Evolutionary conservation across 495 filamentous ascomycete species (phyloP).

Genomic region (Podospora pseudocomata): DNA sequence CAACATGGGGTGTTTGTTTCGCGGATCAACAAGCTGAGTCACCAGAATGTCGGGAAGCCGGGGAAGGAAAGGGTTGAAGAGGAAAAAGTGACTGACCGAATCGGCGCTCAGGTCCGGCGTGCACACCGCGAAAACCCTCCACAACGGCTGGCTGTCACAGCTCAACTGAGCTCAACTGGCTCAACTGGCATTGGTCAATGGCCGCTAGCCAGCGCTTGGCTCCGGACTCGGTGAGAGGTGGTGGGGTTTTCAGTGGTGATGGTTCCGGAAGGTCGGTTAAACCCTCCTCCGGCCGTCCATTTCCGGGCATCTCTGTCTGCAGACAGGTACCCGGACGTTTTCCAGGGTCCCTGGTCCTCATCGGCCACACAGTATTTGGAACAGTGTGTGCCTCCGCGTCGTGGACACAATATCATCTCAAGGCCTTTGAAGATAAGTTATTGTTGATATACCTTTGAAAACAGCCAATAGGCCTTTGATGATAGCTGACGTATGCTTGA

Average conservation of each 20-base stretch:
- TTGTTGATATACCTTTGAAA: too few relatives aligned
- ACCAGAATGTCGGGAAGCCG: background rate
- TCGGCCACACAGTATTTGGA: background rate
- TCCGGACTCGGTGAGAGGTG: conserved; percentile 16
- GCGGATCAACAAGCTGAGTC: background rate
- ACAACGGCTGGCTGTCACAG: background rate
- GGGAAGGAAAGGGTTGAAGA: conserved; percentile 8
- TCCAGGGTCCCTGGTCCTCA: background rate
- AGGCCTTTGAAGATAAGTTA: too few relatives aligned
- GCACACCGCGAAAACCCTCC: conserved; percentile 9
- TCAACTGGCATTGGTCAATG: conserved; percentile 25
- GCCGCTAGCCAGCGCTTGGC: conserved; percentile 11
- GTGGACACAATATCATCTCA: too few relatives aligned
- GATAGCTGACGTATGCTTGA: too few relatives aligned
- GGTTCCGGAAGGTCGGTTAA: conserved; percentile 7
- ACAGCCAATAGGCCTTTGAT: too few relatives aligned
- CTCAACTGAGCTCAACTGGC: background rate
- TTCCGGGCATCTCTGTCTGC: conserved; percentile 3
- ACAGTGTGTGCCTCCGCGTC: background rate
- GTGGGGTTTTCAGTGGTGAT: conserved; percentile 4
- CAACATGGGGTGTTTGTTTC: conserved; percentile 22
- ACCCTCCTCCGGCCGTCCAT: background rate
- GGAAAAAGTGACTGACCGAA: conserved; percentile 21
- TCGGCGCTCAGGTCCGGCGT: conserved; percentile 12
- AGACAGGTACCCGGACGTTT: background rate